These are phyloP conservation scores for Leishmania tropica DNA, from an alignment of 208 protist species.

Conservation along the genomic window DNA sequence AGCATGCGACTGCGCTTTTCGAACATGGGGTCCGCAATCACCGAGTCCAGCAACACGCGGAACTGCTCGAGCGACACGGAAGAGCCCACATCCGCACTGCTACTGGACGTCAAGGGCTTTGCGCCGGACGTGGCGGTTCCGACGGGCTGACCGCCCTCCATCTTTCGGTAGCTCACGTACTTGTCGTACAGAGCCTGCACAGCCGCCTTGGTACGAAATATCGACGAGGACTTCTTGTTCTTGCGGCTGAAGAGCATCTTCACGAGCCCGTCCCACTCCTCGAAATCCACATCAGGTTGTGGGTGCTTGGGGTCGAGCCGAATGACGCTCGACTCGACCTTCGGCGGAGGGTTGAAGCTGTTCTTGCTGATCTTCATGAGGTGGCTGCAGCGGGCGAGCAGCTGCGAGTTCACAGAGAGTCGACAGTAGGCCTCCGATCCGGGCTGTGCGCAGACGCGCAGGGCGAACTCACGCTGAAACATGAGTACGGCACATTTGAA, in stretches of 20 bases:
- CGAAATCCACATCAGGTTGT: conserved; percentile 97
- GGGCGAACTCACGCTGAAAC: conserved; percentile 99
- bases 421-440: conserved; percentile 98
- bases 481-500: conserved; percentile 98
- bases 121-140: conserved; percentile 4
- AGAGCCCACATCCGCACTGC: neutral
- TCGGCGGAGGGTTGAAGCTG: conserved; percentile 99
- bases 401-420: conserved; percentile 99
- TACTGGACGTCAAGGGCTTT: neutral
- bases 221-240: conserved; percentile 98
- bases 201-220: conserved; percentile 94
- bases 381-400: conserved; percentile 97
- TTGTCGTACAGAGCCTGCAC: conserved; percentile 76
- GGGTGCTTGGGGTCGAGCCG: conserved; percentile 98
- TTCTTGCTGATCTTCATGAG: conserved; percentile 99
- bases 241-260: conserved; percentile 98
- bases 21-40: conserved; percentile 83
- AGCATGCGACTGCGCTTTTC: conserved; percentile 66
- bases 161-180: conserved; percentile 85
- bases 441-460: conserved; percentile 98
- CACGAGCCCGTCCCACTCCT: conserved; percentile 99
- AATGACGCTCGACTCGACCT: conserved; percentile 99
- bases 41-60: conserved; percentile 64
- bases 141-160: conserved; percentile 58
- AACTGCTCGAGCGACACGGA: conserved; percentile 60